phyloP scores from a whole-genome alignment of 345 rosid species.

The Noccaea caerulescens region DNA sequence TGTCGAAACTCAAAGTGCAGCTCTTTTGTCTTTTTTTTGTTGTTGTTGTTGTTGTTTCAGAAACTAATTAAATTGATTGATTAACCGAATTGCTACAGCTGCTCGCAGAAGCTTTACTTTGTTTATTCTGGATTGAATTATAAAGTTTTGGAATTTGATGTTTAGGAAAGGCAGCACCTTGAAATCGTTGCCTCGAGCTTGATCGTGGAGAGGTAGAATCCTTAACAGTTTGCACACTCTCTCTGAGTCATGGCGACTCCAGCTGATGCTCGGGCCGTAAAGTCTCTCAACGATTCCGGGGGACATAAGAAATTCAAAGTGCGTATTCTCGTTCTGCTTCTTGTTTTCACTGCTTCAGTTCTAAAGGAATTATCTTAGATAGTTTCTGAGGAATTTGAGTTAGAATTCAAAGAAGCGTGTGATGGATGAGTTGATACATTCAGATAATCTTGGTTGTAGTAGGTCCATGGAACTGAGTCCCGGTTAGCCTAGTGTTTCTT shows the following conservation, averaged over 20 bases:
- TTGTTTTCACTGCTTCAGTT: conserved; percentile 2
- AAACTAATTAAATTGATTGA: background rate
- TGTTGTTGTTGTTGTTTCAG: background rate
- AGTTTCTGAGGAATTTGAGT: background rate
- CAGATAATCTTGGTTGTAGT: background rate
- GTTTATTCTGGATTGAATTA: background rate
- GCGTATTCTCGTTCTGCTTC: conserved; percentile 28
- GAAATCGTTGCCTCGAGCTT: background rate
- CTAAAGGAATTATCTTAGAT: background rate
- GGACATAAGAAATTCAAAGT: conserved; percentile 83
- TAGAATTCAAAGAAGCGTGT: background rate
- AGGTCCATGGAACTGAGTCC: background rate
- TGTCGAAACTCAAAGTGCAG: conserved; percentile 9
- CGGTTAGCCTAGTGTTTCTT: conserved; percentile 2
- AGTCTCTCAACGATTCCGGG: conserved; percentile 74
- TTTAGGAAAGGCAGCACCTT: conserved; percentile 26
- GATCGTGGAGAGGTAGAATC: conserved; percentile 14
- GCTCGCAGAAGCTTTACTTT: conserved; percentile 1
- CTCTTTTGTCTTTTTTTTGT: background rate
- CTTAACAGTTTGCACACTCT: background rate
- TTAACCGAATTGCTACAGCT: background rate
- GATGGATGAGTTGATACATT: background rate
- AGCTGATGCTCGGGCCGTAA: conserved; percentile 73
- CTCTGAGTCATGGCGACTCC: conserved; percentile 41
- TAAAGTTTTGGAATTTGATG: conserved; percentile 11